Evolutionary conservation across 257 asterid genomes (phyloP).

Genomic region (Solanum etuberosum): DNA sequence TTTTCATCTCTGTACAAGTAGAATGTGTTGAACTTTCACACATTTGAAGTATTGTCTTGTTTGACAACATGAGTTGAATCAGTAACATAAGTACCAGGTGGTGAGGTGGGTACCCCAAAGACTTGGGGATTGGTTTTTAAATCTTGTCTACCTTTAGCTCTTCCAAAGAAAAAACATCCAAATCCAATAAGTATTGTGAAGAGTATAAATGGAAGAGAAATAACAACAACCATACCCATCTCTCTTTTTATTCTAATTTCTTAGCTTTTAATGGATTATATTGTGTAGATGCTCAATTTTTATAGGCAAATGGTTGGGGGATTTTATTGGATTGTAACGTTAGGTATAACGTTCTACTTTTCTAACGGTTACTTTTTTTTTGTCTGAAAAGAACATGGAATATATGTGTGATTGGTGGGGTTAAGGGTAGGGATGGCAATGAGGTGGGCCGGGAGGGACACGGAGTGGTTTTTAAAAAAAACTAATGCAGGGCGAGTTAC

Average conservation of each 20-base stretch:
- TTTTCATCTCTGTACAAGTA: neutral
- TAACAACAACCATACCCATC: conserved; percentile 85
- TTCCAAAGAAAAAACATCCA: conserved; percentile 74
- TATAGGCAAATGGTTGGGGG: neutral
- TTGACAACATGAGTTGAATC: conserved; percentile 15
- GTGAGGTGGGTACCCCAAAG: conserved; percentile 64
- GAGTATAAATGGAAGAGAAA: conserved; percentile 67
- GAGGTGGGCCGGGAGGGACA: neutral
- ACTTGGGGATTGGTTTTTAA: conserved; percentile 57
- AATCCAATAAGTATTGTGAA: conserved; percentile 63
- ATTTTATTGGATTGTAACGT: conserved; percentile 9
- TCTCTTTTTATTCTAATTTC: neutral
- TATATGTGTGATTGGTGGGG: neutral
- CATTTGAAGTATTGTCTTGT: conserved; percentile 28
- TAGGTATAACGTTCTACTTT: conserved; percentile 30
- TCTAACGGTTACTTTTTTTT: conserved; percentile 17
- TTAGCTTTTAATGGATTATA: neutral
- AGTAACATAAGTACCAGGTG: conserved; percentile 32
- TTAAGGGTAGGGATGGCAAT: neutral
- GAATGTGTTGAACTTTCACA: neutral
- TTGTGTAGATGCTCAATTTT: neutral
- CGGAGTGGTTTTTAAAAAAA: neutral
- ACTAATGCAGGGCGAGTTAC: accelerated
- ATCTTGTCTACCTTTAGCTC: conserved; percentile 74
- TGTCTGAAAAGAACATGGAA: neutral